Evolutionary conservation across 129 eudicot genomes (phyloP).

Genomic region (Apium graveolens): DNA sequence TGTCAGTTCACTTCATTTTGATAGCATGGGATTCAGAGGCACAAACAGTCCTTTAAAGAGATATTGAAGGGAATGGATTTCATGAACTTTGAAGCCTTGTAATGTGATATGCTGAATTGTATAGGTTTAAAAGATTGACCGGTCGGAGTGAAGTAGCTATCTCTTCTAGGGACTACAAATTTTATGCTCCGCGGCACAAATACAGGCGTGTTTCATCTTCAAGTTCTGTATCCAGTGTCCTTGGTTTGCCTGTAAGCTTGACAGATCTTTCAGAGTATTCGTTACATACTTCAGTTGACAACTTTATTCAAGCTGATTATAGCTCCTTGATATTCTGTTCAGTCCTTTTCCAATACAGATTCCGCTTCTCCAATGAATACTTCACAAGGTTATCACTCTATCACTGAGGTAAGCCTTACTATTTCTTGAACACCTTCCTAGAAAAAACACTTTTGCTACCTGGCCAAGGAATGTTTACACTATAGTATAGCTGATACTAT

Average conservation of each 20-base stretch:
- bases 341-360: slow-evolving; percentile 59
- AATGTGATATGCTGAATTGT: slow-evolving; percentile 10
- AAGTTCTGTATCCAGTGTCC: slow-evolving; percentile 44
- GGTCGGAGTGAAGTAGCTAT: slow-evolving; percentile 78
- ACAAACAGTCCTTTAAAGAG: no score
- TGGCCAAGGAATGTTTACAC: neutral
- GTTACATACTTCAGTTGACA: slow-evolving; percentile 3
- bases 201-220: slow-evolving; percentile 65
- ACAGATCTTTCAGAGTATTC: slow-evolving; percentile 6
- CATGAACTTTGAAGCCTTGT: slow-evolving; percentile 4
- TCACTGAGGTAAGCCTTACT: slow-evolving; percentile 43
- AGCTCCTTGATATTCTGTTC: slow-evolving; percentile 10
- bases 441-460: neutral
- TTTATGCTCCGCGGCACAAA: slow-evolving; percentile 92
- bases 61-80: neutral
- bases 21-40: neutral
- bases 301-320: slow-evolving; percentile 17
- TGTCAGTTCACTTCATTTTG: neutral
- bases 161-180: slow-evolving; percentile 78
- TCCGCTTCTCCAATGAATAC: slow-evolving; percentile 51
- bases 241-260: slow-evolving; percentile 63
- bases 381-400: slow-evolving; percentile 56
- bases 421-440: neutral
- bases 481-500: neutral
- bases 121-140: slow-evolving; percentile 86